Evolutionary conservation across 1,284 basidiomycete species (phyloP).

Genomic region (Irpex lacteus): DNA sequence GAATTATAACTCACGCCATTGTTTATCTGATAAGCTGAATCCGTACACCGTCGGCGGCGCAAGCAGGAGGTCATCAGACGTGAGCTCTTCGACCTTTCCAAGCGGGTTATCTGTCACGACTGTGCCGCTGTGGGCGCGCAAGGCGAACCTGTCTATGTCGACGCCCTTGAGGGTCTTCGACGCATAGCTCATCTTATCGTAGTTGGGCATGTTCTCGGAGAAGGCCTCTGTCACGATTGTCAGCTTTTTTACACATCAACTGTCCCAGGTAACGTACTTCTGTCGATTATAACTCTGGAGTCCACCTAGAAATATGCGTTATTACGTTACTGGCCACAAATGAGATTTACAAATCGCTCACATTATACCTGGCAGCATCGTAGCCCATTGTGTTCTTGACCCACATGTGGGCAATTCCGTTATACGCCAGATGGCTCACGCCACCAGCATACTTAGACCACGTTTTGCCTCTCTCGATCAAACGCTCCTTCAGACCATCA

Average conservation of each 20-base stretch:
- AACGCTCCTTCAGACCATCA: slow-evolving; percentile 35
- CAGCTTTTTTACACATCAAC: not conserved
- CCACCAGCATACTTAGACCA: slow-evolving; percentile 49
- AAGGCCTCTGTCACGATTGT: slow-evolving; percentile 23
- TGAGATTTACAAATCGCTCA: slow-evolving; percentile 26
- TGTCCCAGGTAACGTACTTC: slow-evolving; percentile 33
- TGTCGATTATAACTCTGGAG: slow-evolving; percentile 55
- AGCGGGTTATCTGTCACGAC: slow-evolving; percentile 3
- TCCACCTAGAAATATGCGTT: slow-evolving; percentile 21
- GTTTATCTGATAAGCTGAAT: slow-evolving; percentile 56
- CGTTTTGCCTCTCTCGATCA: slow-evolving; percentile 48
- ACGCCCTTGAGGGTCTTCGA: slow-evolving; percentile 26
- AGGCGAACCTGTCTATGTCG: slow-evolving; percentile 29
- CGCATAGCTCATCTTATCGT: slow-evolving; percentile 26
- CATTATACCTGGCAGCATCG: slow-evolving; percentile 39
- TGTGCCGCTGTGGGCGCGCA: slow-evolving; percentile 15
- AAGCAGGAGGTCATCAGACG: slow-evolving; percentile 49
- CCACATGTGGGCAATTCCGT: slow-evolving; percentile 33
- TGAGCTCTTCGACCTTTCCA: slow-evolving; percentile 33
- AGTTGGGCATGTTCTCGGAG: slow-evolving; percentile 29
- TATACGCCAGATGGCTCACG: slow-evolving; percentile 53
- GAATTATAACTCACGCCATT: slow-evolving; percentile 44
- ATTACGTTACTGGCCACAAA: not conserved
- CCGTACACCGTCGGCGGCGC: slow-evolving; percentile 56
- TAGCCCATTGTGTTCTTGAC: slow-evolving; percentile 22